These are phyloP conservation scores for Musa schizocarpa DNA, from an alignment of 176 grass and related monocot species.

Conservation along the genomic window DNA sequence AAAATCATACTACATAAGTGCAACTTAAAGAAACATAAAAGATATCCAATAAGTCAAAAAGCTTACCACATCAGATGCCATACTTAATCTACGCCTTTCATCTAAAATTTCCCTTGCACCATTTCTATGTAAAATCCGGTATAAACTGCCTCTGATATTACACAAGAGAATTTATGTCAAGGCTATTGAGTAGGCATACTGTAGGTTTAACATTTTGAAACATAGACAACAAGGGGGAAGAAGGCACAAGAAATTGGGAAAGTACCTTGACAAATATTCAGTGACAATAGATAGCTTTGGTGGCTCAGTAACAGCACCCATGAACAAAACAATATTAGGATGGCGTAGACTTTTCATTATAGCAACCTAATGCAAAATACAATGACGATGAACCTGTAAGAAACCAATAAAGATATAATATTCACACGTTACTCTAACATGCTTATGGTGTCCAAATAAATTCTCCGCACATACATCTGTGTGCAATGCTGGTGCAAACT, in stretches of 20 bases:
- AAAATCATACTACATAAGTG: conserved; percentile 1
- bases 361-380: conserved; percentile 3
- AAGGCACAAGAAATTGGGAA: not conserved
- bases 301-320: conserved; percentile 9
- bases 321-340: conserved; percentile 18
- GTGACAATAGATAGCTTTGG: conserved; percentile 10
- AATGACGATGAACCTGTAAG: not conserved
- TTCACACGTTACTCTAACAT: not conserved
- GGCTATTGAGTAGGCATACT: not conserved
- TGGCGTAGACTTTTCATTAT: conserved; percentile 19
- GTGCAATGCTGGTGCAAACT: not conserved
- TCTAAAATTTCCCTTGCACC: conserved; percentile 72
- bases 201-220: not conserved
- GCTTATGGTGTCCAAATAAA: not conserved
- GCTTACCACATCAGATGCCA: conserved; percentile 94
- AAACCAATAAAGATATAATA: not conserved
- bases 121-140: conserved; percentile 80
- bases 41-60: not conserved
- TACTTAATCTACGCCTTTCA: conserved; percentile 87
- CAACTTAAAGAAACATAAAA: conserved; percentile 2
- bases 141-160: conserved; percentile 79
- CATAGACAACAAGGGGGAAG: not conserved
- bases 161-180: conserved; percentile 13
- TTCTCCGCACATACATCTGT: not conserved
- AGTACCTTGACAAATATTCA: conserved; percentile 66